Evolutionary conservation across 1,139 yeast species (phyloP), one percentile per base, ranked within the genome.

Genomic region (Hyphopichia fennica): DNA sequence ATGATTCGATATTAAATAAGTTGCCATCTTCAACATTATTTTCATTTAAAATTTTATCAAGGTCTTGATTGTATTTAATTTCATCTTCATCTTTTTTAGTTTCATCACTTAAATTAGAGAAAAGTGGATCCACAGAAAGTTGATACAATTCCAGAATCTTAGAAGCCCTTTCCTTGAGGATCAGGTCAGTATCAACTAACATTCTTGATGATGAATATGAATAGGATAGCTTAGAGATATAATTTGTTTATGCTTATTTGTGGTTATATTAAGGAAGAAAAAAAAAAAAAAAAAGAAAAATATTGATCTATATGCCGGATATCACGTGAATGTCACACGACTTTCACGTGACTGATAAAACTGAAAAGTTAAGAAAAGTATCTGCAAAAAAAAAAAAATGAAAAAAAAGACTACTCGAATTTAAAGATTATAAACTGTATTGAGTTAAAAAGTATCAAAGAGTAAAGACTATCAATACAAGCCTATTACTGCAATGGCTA

Each of bases 291-390:
- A 23, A 17, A 15, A 22, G 17, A 25, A 25, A 35, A 35, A 4
- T n/a, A 17, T 28, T 8, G 3, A 25, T 6, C 23, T 20, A 9
- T 20, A 9, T 20, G 9, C 23, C 23, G 23, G 13, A 25, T n/a
- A 15, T 37, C 40, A 38, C 40, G 40, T 32, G 40, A 11, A 15
- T 13, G 6, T 32, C 40, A 38, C 40, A 36, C n/a, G 36, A 22
- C 3, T 3, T 4, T 32, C 40, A 38, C 25, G 30, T 38, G 40
- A 22, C 28, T 6, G 9, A 20, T 20, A 20, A 20, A 25, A 22
- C 28, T 6, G 9, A 20, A 6, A 20, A 20, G 11, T 29, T 11
- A n/a, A n/a, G 17, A 29, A 29, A 29, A 16, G 14, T n/a, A 9
- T n/a, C 4, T 5, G 17, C 16, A 29, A 8, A 9, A n/a, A 14